Evolutionary conservation across 495 filamentous ascomycete species (phyloP).

Genomic region (Aspergillus diversus): DNA sequence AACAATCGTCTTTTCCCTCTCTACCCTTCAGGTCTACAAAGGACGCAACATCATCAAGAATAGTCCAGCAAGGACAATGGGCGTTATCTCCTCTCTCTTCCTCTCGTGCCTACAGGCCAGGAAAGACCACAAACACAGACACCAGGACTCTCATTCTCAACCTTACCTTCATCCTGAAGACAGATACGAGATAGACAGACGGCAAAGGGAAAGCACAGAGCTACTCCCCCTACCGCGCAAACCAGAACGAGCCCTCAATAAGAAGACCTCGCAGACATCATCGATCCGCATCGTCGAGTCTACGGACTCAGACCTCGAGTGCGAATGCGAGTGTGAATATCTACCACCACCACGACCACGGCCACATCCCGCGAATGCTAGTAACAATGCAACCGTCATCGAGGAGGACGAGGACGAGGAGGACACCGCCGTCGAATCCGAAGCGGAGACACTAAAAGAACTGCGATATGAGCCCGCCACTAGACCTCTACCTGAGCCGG

Average conservation of each 20-base stretch:
- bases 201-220: neutral
- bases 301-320: slow-evolving; percentile 9
- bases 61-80: slow-evolving; percentile 7
- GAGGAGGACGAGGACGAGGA: neutral
- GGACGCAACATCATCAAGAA: neutral
- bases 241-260: neutral
- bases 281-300: slow-evolving; percentile 23
- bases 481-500: too few species aligned
- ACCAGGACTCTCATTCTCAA: neutral
- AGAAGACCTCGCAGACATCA: slow-evolving; percentile 1
- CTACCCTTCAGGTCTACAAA: neutral
- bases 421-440: neutral
- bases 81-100: slow-evolving; percentile 15
- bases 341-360: too few species aligned
- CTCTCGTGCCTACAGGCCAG: slow-evolving; percentile 20
- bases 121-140: neutral
- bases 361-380: too few species aligned
- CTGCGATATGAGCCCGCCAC: neutral
- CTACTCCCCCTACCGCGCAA: neutral
- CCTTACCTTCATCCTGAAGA: neutral
- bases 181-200: neutral
- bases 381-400: too few species aligned
- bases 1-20: too few species aligned
- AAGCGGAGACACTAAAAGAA: neutral
- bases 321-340: neutral